Conservation (phyloP, 805 yeast species). For the Yarrowia porcina region DNA sequence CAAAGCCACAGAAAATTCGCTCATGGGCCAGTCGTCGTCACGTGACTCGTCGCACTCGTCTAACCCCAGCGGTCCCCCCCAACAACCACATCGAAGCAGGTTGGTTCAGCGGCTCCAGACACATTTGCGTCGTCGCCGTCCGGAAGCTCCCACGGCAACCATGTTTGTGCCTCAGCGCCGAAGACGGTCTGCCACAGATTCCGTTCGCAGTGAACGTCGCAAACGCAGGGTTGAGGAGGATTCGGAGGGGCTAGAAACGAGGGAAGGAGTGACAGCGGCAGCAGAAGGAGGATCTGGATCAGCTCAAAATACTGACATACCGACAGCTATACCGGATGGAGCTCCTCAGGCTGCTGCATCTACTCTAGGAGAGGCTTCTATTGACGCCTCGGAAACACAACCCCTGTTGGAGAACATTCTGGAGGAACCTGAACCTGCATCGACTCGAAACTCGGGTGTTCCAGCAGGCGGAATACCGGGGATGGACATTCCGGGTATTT, state of each 20-base stretch:
- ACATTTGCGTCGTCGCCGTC: constrained; percentile 1
- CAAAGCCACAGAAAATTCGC: constrained; percentile 17
- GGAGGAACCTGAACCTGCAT: constrained; percentile 21
- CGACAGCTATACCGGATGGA: not conserved
- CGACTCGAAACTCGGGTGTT: not conserved
- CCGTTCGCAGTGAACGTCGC: constrained; percentile 15
- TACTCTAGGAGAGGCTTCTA: not conserved
- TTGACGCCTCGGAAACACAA: constrained; percentile 5
- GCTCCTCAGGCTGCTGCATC: not conserved
- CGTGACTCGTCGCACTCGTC: constrained; percentile 13
- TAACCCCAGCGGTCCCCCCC: constrained; percentile 21
- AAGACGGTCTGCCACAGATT: constrained; percentile 16
- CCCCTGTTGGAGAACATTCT: constrained; percentile 8
- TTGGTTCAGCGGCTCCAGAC: constrained; percentile 11
- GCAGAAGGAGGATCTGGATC: not conserved
- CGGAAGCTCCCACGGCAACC: constrained; percentile 5
- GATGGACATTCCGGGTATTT: constrained; percentile 4
- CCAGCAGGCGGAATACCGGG: not conserved
- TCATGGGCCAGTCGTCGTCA: constrained; percentile 23
- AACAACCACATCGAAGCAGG: not conserved
- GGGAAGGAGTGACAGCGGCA: not conserved
- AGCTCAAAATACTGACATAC: not conserved
- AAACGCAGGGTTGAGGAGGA: constrained; percentile 1
- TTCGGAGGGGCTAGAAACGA: not conserved
- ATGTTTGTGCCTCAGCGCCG: constrained; percentile 20